These are phyloP conservation scores for Zostera marina DNA, from an alignment of 116 monocot species.

Conservation along the genomic window DNA sequence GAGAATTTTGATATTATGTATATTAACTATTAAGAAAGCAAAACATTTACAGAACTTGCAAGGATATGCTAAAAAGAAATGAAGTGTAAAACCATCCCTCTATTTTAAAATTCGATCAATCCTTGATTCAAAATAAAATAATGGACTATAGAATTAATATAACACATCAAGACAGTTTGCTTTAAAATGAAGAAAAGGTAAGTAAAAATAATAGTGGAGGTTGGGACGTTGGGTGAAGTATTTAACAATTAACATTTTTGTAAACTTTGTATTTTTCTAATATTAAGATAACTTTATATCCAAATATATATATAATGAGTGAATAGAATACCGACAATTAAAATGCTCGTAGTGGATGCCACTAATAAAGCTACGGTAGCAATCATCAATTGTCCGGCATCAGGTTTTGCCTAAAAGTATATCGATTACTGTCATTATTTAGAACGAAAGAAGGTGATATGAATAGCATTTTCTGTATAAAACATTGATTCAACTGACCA, in stretches of 20 bases:
- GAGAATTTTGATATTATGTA: neutral
- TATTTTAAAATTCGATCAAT: neutral
- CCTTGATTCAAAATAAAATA: neutral
- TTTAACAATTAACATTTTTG: too few species aligned
- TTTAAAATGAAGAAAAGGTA: neutral
- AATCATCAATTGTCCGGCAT: constrained; percentile 52
- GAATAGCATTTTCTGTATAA: too few species aligned
- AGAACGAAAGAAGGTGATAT: neutral
- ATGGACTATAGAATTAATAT: neutral
- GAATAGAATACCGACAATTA: constrained; percentile 54
- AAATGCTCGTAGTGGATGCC: constrained; percentile 66
- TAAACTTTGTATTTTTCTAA: too few species aligned
- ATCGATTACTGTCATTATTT: neutral
- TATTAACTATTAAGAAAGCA: neutral
- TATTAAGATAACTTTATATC: too few species aligned
- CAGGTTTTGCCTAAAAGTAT: constrained; percentile 72
- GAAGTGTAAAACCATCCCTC: neutral
- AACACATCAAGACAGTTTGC: neutral
- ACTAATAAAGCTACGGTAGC: constrained; percentile 72
- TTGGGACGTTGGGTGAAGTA: neutral
- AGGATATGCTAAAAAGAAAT: neutral
- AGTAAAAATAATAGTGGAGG: neutral
- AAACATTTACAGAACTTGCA: neutral
- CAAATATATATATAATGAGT: neutral
- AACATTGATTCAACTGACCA: constrained; percentile 32